Base-by-base conservation (phyloP, 2,329 filamentous ascomycete genomes). In the Aspergillaceae sp. region DNA sequence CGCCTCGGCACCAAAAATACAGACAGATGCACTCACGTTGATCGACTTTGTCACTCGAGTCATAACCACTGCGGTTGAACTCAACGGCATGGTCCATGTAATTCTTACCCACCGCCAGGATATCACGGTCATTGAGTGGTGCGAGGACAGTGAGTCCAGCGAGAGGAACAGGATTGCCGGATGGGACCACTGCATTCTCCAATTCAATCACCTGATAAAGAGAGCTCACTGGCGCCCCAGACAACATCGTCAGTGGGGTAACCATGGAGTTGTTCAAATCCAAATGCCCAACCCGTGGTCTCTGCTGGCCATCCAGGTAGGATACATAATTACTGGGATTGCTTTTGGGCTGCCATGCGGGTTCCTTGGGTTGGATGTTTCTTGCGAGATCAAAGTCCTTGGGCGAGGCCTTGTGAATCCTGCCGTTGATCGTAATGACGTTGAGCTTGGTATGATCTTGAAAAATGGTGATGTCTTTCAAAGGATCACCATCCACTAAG, bases 81-180 rank as follows among this genome's bases (percentile, higher is more conserved):
- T 80, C 76, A 44, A 71, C 74, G 1, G 77, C 77, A 54, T 80
- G 77, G 36, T 77, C 76, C 30, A 65, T 62, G 52, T 80, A 80
- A 52, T 79, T 80, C 56, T 80, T 78, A 29, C 76, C 75, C 2
- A 80, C 74, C 41, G 74, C 70, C 2, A 79, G 66, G n/a, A 79
- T 62, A 56, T 79, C 75, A 28, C 76, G 66, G 5, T 68, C 69
- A 19, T 60, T 63, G 37, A 78, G 66, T 0, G 74, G 72, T 2
- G 76, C 63, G 0, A 77, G 64, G 1, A 77, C 55, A 47, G 66
- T 68, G 26, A 74, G 65, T 3, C 56, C 51, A 3, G 63, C 62
- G 1, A 64, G 53, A 4, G 66, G 49, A 11, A 73, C 40, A 1
- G 61, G 42, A 7, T 65, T 56, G 2, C 62, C 64, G 4, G 58